Base-by-base conservation (phyloP, 139 green algal species). In the Haematococcus lacustris region DNA sequence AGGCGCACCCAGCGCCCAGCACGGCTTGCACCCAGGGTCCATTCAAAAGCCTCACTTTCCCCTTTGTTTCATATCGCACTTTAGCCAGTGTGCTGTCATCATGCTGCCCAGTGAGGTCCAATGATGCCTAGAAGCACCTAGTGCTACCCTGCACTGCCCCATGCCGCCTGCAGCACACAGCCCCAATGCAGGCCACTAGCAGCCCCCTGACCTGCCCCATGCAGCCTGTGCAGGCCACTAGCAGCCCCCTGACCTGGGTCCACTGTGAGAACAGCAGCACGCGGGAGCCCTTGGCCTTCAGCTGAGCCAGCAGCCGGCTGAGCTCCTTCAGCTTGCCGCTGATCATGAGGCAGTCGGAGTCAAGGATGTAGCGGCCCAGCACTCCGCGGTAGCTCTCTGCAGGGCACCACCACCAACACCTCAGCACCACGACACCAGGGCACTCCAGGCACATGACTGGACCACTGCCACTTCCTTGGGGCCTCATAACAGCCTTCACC, bases 261-360 rank as follows among this genome's bases (percentile, higher is more conserved):
- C 74, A 80, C 47, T 80, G 74, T 3, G 38, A 88, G 86, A 96
- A 96, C 57, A 98, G 93, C 38, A 98, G 86, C 41, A 89, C 85
- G 0, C 90, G 77, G 51, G 77, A 88, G 41, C 88, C 88, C 38
- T 66, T 66, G 21, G 61, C 73, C 71, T 89, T 81, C 43, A 96
- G 78, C 62, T 83, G 66, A 0, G 76, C 75, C 63, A 96, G 84
- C 69, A 97, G 80, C 50, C 74, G 74, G 5, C 82, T 73, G 30
- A 87, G 80, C 3, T 66, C 53, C n/a, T 70, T 63, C 47, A 85
- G 39, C 79, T 87, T 88, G 69, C 69, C 76, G 32, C 78, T 86
- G 59, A 38, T 34, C 70, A 85, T 78, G 39, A 88, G 39, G 23
- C 39, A 67, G 9, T 82, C 79, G 28, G 66, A 37, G 17, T 75